phyloP scores from a whole-genome alignment of 1,284 basidiomycete genomes.

The Leccinum pachyderme region DNA sequence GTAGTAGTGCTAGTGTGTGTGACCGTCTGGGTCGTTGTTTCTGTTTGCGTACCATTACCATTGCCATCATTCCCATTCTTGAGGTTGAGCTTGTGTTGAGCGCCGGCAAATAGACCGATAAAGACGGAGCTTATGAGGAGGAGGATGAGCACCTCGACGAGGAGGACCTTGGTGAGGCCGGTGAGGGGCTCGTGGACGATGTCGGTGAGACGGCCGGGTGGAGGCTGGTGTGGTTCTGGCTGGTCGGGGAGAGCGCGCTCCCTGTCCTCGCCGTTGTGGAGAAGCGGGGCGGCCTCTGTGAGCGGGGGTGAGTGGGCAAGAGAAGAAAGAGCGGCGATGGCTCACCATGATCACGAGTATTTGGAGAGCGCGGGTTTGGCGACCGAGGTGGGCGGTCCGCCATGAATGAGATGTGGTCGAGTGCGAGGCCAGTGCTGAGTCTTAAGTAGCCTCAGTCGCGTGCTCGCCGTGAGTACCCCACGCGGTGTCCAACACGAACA shows the following conservation, averaged over 20 bases:
- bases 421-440: constrained; percentile 2
- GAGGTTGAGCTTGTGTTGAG: constrained; percentile 69
- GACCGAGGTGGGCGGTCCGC: constrained; percentile 32
- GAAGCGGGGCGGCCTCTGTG: constrained; percentile 55
- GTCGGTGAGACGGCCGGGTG: constrained; percentile 52
- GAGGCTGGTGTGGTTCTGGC: constrained; percentile 31
- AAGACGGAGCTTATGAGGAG: constrained; percentile 84
- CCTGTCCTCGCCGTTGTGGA: constrained; percentile 42
- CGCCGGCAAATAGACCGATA: constrained; percentile 89
- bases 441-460: constrained; percentile 34
- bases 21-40: constrained; percentile 32
- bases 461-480: constrained; percentile 29
- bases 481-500: constrained; percentile 13
- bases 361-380: constrained; percentile 36
- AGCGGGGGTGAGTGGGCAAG: constrained; percentile 8
- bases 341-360: constrained; percentile 44
- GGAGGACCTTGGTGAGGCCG: constrained; percentile 81
- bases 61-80: constrained; percentile 38
- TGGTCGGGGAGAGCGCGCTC: constrained; percentile 33
- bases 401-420: constrained; percentile 32
- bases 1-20: constrained; percentile 27
- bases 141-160: constrained; percentile 71
- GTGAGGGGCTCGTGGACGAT: constrained; percentile 76
- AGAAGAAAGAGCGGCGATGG: background rate
- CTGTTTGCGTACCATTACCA: constrained; percentile 39